Base-by-base conservation (phyloP, 345 rosid species). In the Pseudoturritis turrita region DNA sequence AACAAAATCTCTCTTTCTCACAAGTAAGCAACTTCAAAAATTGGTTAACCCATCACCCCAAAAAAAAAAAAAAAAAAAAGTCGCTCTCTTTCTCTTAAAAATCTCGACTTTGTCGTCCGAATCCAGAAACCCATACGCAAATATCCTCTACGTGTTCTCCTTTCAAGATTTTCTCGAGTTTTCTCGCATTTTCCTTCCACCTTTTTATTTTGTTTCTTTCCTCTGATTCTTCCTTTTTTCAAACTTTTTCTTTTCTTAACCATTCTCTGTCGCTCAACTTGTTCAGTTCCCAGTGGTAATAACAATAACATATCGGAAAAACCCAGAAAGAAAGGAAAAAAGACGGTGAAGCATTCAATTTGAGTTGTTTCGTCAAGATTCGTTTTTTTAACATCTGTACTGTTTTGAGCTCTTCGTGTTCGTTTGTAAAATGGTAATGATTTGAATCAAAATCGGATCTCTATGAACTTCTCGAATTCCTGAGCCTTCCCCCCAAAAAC, bases 251-350 rank as follows among this genome's bases (percentile, higher is more conserved):
- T 15, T 50, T 79, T 58, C 64, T 45, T 28, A 74, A 75, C 78
- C 66, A 87, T 79, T 81, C 83, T 33, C 64, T 13, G 22, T 15
- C 50, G 3, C 10, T 56, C 33, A 74, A 75, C 57, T n/a, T 61
- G 64, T 68, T 74, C 74, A 43, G 57, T 75, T 44, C 25, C 35
- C 8, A 60, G 22, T 75, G 63, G 58, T 55, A 53, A 36, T 29
- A 45, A 23, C 18, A 18, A 49, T 11, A 62, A n/a, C n/a, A n/a
- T n/a, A n/a, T 28, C 28, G 4, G 19, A 63, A 39, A 60, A 63
- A 18, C 31, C 29, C n/a, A n/a, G n/a, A n/a, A n/a, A n/a, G n/a
- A n/a, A n/a, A n/a, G 19, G 21, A 64, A 12, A 8, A 26, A 25
- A 39, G 28, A 17, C 60, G 35, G 12, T 52, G 9, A 14, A 10